A percentile compares a stretch with the other conserved stretches of the same genome.
Conservation (phyloP, 164 flowering plant genomes). For the Vitis cinerea region DNA sequence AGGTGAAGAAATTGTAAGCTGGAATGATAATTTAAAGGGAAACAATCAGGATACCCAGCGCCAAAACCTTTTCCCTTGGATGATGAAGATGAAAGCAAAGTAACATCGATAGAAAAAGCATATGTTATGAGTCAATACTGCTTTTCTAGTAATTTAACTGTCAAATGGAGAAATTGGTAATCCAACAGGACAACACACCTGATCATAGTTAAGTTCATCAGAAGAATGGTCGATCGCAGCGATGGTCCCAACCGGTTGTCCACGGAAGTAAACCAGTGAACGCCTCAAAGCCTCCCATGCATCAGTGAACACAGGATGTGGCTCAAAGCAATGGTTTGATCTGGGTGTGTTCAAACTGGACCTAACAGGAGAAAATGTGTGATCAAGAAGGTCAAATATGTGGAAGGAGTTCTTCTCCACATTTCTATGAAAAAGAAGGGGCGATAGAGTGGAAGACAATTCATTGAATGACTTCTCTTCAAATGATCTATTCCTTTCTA, state of each 20-base stretch:
- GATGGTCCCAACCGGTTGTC: slow-evolving; percentile 75
- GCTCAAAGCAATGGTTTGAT: slow-evolving; percentile 35
- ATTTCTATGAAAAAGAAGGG: slow-evolving; percentile 22
- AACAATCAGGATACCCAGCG: too few relatives aligned
- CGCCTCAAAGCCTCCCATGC: slow-evolving; percentile 72
- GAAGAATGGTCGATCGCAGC: slow-evolving; percentile 67
- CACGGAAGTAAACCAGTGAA: slow-evolving; percentile 62
- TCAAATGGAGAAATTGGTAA: not conserved
- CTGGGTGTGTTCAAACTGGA: slow-evolving; percentile 54
- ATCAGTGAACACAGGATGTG: slow-evolving; percentile 61
- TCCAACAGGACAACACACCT: slow-evolving; percentile 32
- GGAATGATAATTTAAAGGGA: too few relatives aligned
- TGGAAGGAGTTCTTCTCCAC: slow-evolving; percentile 20
- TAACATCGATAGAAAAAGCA: not conserved
- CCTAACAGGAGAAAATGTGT: slow-evolving; percentile 32
- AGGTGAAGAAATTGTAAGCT: not conserved
- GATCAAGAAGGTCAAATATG: slow-evolving; percentile 37
- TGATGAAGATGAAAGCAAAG: too few relatives aligned
- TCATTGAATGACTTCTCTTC: slow-evolving; percentile 56
- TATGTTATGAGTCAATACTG: not conserved
- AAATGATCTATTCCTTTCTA: slow-evolving; percentile 49
- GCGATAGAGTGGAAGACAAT: slow-evolving; percentile 24
- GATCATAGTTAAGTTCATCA: slow-evolving; percentile 73
- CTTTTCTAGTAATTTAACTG: too few relatives aligned
- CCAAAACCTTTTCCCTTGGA: too few relatives aligned